Evolutionary conservation across 2,329 filamentous ascomycete genomes (phyloP).

Genomic region (Ophiostoma tasmaniense): DNA sequence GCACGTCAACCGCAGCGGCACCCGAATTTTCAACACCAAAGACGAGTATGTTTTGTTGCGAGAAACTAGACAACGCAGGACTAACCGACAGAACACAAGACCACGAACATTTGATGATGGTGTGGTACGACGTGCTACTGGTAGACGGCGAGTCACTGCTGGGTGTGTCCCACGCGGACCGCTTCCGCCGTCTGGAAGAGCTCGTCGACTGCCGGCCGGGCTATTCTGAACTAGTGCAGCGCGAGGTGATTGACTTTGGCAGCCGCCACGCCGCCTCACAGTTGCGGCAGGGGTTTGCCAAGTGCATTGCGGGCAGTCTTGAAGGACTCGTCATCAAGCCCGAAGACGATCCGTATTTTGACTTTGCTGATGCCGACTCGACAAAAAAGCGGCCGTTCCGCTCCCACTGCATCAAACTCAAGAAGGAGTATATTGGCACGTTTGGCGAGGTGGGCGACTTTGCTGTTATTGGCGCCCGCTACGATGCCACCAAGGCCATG

Average conservation of each 20-base stretch:
- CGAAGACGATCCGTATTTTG: slow-evolving; percentile 69
- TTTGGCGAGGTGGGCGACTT: slow-evolving; percentile 81
- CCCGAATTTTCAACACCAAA: slow-evolving; percentile 19
- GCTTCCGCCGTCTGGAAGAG: slow-evolving; percentile 50
- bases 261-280: slow-evolving; percentile 40
- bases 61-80: neutral
- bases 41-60: neutral
- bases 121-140: slow-evolving; percentile 51
- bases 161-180: slow-evolving; percentile 45
- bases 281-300: slow-evolving; percentile 58
- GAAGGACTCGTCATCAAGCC: slow-evolving; percentile 80
- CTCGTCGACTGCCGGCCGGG: slow-evolving; percentile 48
- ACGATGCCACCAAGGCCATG: slow-evolving; percentile 54
- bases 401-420: slow-evolving; percentile 65
- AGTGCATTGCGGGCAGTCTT: slow-evolving; percentile 54
- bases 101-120: slow-evolving; percentile 52
- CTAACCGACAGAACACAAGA: neutral
- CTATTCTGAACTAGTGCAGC: slow-evolving; percentile 56
- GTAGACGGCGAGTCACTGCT: slow-evolving; percentile 47
- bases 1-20: slow-evolving; percentile 65
- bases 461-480: slow-evolving; percentile 66
- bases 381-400: slow-evolving; percentile 7
- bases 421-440: slow-evolving; percentile 72
- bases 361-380: slow-evolving; percentile 29
- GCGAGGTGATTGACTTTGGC: slow-evolving; percentile 59